A percentile compares a stretch with the other conserved stretches of the same genome.
These are phyloP conservation scores for Sporothrix globosa DNA, from an alignment of 2,329 filamentous ascomycete species.

Conservation along the genomic window DNA sequence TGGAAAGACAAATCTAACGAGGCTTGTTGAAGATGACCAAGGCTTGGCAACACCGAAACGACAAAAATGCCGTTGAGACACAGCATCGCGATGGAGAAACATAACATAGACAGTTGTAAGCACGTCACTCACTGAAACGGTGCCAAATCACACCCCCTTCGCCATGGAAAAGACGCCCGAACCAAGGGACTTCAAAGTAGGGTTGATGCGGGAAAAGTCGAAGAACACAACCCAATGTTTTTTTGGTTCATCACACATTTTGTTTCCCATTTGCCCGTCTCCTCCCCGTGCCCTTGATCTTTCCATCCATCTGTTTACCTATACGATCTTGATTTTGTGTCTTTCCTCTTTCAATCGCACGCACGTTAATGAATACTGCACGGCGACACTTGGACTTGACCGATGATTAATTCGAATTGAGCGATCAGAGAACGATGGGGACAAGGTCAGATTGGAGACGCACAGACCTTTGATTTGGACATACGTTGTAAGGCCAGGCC, in stretches of 20 bases:
- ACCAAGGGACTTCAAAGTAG: constrained; percentile 19
- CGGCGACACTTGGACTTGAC: neutral
- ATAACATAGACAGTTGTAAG: neutral
- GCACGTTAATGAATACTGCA: neutral
- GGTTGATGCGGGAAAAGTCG: constrained; percentile 19
- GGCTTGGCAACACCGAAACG: neutral
- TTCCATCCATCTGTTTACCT: neutral
- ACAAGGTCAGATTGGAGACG: neutral
- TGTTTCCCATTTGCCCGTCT: neutral
- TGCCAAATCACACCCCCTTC: constrained; percentile 9
- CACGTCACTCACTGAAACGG: constrained; percentile 7
- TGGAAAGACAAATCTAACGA: neutral
- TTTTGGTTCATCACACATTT: constrained; percentile 14
- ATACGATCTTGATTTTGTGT: too few species aligned
- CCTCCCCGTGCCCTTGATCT: neutral
- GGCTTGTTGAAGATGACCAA: neutral
- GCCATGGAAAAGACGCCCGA: constrained; percentile 11
- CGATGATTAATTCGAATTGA: neutral
- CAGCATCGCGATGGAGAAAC: neutral
- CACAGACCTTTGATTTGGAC: constrained; percentile 24
- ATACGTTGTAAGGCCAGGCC: constrained; percentile 2
- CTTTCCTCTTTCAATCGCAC: too few species aligned
- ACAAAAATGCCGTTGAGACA: neutral
- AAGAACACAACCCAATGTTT: constrained; percentile 8
- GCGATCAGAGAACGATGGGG: neutral